These are phyloP conservation scores for Phylloporus rhodoxanthus DNA, from an alignment of 768 basidiomycete species.

Conservation along the genomic window DNA sequence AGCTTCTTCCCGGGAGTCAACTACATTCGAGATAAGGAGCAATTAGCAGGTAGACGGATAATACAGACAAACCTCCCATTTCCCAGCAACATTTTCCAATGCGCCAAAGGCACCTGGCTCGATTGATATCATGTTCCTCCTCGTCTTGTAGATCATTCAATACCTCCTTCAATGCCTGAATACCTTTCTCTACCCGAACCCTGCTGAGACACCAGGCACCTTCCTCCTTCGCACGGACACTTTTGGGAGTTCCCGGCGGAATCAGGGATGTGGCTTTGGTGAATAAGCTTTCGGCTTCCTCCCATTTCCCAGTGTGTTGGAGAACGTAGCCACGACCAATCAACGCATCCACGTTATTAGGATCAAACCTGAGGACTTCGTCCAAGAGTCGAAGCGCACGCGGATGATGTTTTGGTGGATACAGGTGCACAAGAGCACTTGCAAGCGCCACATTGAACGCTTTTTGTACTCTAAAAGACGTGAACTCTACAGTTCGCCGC, in stretches of 20 bases:
- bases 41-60: background rate
- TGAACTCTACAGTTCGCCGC: background rate
- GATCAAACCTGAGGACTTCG: conserved; percentile 58
- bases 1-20: conserved; percentile 50
- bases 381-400: conserved; percentile 72
- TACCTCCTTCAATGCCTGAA: conserved; percentile 44
- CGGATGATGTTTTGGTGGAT: conserved; percentile 83
- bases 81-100: conserved; percentile 75
- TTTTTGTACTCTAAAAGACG: conserved; percentile 47
- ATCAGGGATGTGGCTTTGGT: conserved; percentile 46
- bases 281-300: conserved; percentile 60
- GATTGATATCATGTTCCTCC: conserved; percentile 47
- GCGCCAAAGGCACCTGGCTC: conserved; percentile 80
- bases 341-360: conserved; percentile 58
- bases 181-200: conserved; percentile 48
- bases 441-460: conserved; percentile 69
- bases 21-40: conserved; percentile 29
- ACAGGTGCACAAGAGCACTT: conserved; percentile 75
- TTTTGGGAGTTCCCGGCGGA: conserved; percentile 40
- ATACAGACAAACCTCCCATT: conserved; percentile 49
- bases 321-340: conserved; percentile 74
- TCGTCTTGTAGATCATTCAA: conserved; percentile 40
- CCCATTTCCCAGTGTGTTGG: conserved; percentile 60
- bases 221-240: conserved; percentile 72
- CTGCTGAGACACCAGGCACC: conserved; percentile 69